phyloP scores from a whole-genome alignment of 2,329 filamentous ascomycete species.

The Aureobasidium pullulans region DNA sequence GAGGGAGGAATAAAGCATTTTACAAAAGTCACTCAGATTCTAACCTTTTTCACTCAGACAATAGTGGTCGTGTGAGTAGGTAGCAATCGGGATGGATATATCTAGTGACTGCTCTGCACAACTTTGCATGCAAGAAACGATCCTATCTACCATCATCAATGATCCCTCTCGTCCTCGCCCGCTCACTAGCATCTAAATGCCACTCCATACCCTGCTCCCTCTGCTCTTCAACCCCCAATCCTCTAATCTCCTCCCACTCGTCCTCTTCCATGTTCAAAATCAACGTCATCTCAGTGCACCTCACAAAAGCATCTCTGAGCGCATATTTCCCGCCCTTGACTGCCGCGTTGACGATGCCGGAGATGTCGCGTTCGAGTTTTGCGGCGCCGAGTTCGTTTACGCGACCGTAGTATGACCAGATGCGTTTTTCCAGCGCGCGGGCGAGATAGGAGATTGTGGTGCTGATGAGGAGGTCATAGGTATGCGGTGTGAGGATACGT shows the following conservation, averaged over 20 bases:
- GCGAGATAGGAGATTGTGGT: constrained; percentile 68
- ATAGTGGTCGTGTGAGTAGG: no score
- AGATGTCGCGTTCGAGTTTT: constrained; percentile 75
- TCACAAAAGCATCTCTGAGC: constrained; percentile 67
- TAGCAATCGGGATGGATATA: no score
- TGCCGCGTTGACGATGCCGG: constrained; percentile 62
- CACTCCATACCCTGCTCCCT: constrained; percentile 42
- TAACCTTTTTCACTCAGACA: no score
- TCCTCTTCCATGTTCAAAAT: constrained; percentile 93
- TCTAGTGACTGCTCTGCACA: no score
- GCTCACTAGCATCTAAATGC: constrained; percentile 67
- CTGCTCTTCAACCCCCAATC: constrained; percentile 27
- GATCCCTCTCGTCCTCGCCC: constrained; percentile 59
- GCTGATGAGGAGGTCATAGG: constrained; percentile 69
- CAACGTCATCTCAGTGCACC: constrained; percentile 72
- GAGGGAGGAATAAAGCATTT: no score
- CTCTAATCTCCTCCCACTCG: constrained; percentile 74
- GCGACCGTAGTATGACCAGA: constrained; percentile 71
- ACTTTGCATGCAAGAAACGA: no score
- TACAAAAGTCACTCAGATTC: no score
- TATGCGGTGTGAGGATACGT: constrained; percentile 70
- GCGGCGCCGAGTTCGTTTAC: constrained; percentile 77
- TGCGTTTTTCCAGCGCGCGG: constrained; percentile 75
- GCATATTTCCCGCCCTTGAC: constrained; percentile 65
- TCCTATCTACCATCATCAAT: constrained; percentile 31